phyloP scores from a whole-genome alignment of 2,329 filamentous ascomycete species.

The Colletotrichum camelliae region DNA sequence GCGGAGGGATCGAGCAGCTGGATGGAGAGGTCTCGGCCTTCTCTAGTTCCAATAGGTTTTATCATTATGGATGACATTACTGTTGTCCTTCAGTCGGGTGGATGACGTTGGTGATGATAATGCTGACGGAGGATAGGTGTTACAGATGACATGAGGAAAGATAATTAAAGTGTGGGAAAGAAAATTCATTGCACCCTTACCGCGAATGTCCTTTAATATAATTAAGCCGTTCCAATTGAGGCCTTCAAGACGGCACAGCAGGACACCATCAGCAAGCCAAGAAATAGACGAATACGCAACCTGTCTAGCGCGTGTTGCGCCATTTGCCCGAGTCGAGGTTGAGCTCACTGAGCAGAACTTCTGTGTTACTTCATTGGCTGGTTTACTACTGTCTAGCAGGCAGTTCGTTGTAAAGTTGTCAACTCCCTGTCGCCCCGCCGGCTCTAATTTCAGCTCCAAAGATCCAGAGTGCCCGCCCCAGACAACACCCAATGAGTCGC shows the following conservation, averaged over 20 bases:
- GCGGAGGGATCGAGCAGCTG: neutral
- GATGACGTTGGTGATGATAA: neutral
- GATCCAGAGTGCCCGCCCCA: neutral
- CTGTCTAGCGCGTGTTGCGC: neutral
- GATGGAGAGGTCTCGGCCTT: neutral
- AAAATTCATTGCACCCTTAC: rapidly evolving
- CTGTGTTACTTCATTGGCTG: neutral
- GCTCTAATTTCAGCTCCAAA: neutral
- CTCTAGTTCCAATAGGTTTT: neutral
- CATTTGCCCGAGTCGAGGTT: neutral
- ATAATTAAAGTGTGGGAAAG: neutral
- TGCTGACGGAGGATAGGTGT: neutral
- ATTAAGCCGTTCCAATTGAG: neutral
- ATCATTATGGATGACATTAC: neutral
- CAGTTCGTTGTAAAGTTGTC: neutral
- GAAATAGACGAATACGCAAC: neutral
- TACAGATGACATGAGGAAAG: rapidly evolving
- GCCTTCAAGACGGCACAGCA: neutral
- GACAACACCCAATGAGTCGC: neutral
- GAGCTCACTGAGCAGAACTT: neutral
- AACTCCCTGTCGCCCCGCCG: neutral
- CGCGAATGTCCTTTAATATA: neutral
- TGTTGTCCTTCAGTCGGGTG: neutral
- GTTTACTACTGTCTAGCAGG: neutral
- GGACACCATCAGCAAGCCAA: neutral